Evolutionary conservation across 2,329 filamentous ascomycete species (phyloP).

Genomic region (Fusarium sp.): DNA sequence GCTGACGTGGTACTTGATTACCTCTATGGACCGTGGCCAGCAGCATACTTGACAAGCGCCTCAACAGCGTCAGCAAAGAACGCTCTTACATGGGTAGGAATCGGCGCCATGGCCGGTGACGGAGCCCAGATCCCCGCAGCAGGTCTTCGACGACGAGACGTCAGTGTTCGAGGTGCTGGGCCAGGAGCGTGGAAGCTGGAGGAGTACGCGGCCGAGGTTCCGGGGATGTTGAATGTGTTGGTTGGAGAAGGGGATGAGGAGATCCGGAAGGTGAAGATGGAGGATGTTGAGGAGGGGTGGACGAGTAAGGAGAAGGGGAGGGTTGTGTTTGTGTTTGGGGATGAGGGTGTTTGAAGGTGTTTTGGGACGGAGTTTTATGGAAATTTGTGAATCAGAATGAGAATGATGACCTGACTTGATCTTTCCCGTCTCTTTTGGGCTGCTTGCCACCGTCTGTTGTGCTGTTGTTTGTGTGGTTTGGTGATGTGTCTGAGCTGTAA

Average conservation of each 20-base stretch:
- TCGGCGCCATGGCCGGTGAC: slow-evolving; percentile 59
- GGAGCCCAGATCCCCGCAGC: slow-evolving; percentile 56
- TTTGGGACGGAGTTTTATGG: background rate
- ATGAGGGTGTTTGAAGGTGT: slow-evolving; percentile 10
- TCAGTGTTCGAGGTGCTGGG: slow-evolving; percentile 61
- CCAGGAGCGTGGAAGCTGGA: slow-evolving; percentile 56
- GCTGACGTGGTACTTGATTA: slow-evolving; percentile 70
- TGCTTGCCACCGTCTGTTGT: too few relatives aligned
- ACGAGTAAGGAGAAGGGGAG: slow-evolving; percentile 35
- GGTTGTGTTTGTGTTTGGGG: slow-evolving; percentile 47
- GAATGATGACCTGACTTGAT: background rate
- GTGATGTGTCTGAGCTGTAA: background rate
- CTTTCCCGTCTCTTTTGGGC: too few relatives aligned
- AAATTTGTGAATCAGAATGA: background rate
- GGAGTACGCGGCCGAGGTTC: slow-evolving; percentile 40
- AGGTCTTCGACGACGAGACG: slow-evolving; percentile 60
- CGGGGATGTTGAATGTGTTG: slow-evolving; percentile 44
- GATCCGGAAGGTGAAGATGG: slow-evolving; percentile 36
- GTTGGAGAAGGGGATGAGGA: slow-evolving; percentile 36
- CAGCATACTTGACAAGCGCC: slow-evolving; percentile 56
- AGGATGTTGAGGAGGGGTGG: slow-evolving; percentile 46
- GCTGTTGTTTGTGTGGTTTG: too few relatives aligned
- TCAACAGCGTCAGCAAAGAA: slow-evolving; percentile 48
- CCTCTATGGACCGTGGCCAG: slow-evolving; percentile 61
- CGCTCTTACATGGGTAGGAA: slow-evolving; percentile 65